Percentiles rank a stretch among this genome's conserved stretches.
These are phyloP conservation scores for Crucibulum laeve DNA, from an alignment of 768 basidiomycete species.

Conservation along the genomic window DNA sequence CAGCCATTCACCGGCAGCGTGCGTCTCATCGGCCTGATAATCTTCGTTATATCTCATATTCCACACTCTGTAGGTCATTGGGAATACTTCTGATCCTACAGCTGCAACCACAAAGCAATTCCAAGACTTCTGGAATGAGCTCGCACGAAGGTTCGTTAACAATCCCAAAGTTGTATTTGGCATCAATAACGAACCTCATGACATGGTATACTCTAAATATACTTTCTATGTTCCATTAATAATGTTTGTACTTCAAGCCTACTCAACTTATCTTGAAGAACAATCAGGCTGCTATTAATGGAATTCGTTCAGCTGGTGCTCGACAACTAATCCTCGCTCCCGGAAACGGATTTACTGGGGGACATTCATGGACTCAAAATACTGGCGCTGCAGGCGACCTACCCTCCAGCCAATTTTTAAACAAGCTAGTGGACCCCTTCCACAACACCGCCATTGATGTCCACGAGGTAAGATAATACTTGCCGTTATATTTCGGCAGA, in stretches of 20 bases:
- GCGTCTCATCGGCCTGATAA: constrained; percentile 5
- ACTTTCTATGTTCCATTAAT: neutral
- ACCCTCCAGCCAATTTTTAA: constrained; percentile 39
- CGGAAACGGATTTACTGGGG: constrained; percentile 43
- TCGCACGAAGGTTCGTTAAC: constrained; percentile 31
- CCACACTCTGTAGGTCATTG: constrained; percentile 32
- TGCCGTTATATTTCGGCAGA: neutral
- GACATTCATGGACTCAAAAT: constrained; percentile 36
- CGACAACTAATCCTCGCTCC: constrained; percentile 40
- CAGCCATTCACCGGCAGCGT: constrained; percentile 42
- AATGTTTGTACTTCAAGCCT: constrained; percentile 15
- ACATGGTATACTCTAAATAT: constrained; percentile 24
- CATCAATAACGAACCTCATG: constrained; percentile 43
- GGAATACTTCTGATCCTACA: constrained; percentile 36
- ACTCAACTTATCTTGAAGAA: constrained; percentile 37
- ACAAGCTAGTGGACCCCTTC: constrained; percentile 33
- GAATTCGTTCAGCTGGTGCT: constrained; percentile 34
- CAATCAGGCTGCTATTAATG: constrained; percentile 40
- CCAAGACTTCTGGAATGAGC: constrained; percentile 35
- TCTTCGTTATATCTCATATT: neutral
- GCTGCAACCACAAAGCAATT: constrained; percentile 42
- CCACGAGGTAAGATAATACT: constrained; percentile 29
- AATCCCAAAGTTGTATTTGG: constrained; percentile 44
- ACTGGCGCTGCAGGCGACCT: constrained; percentile 25
- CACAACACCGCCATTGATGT: constrained; percentile 41